Evolutionary conservation across 225 moss, liverwort and hornwort species (phyloP), one percentile per base, ranked within the genome.

Genomic region (Rhytidiadelphus loreus): DNA sequence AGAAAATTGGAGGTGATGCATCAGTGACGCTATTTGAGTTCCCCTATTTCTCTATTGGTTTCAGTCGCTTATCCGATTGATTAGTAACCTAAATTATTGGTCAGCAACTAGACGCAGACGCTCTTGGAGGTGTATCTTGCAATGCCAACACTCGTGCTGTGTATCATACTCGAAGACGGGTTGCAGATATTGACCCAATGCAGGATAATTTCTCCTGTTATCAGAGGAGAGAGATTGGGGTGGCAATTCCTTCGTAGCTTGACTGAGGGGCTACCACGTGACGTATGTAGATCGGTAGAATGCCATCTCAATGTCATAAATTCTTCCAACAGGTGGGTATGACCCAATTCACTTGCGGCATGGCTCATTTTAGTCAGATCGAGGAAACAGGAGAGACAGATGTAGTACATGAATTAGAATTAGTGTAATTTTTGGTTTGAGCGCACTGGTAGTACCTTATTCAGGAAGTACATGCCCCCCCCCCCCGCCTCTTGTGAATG

Each of bases 281-380:
- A 87, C 87, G 83, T 90, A 56, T 80, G 90, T 73, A 90, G 90
- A 87, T 87, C 25, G 90, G 90, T 77, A 79, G 70, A 87, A 64
- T 73, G 87, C 90, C 87, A 84, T 90, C 90, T 87, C 90, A 84
- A 84, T 84, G 90, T 90, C 90, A 80, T 82, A 41, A 52, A 60
- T 28, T 83, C 79, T 89, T 86, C 41, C 60, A 44, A 9, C n/a
- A 57, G 75, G 44, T 60, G 63, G 63, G 71, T 64, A 80, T 44
- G 84, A 79, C 44, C 56, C 50, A 66, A 71, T 83, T 76, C 60
- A 60, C 60, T 53, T 77, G 58, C 86, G 86, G 48, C 82, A 52
- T 55, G 63, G 85, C 72, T 44, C 22, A 46, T 73, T 81, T 64
- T 30, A 73, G 86, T 81, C 39, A 12, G 60, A 59, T 69, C 58